A percentile compares a stretch with the other conserved stretches of the same genome.
phyloP scores from a whole-genome alignment of 116 monocot species.

The Iris pallida region DNA sequence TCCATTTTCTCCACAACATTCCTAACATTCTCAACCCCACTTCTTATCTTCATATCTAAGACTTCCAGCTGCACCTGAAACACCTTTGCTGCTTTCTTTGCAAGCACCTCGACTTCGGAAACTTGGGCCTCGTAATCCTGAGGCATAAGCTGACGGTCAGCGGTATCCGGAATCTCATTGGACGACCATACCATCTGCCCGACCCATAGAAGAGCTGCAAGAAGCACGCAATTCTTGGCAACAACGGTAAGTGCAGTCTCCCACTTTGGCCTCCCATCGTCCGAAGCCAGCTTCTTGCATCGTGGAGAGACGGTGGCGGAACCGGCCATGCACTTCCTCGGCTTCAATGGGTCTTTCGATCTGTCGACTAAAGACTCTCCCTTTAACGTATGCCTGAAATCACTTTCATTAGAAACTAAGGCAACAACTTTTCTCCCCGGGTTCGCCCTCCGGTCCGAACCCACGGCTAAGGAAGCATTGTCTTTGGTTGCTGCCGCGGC shows the following conservation, averaged over 20 bases:
- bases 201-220: slow-evolving; percentile 49
- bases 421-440: slow-evolving; percentile 27
- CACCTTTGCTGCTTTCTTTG: slow-evolving; percentile 52
- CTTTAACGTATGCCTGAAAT: slow-evolving; percentile 37
- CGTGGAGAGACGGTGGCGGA: slow-evolving; percentile 23
- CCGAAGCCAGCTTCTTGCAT: slow-evolving; percentile 28
- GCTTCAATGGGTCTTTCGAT: slow-evolving; percentile 19
- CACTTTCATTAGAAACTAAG: slow-evolving; percentile 24
- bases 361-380: slow-evolving; percentile 37
- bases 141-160: slow-evolving; percentile 17
- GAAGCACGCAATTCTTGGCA: slow-evolving; percentile 52
- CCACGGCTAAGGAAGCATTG: slow-evolving; percentile 17
- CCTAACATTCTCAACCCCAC: slow-evolving; percentile 32
- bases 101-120: slow-evolving; percentile 54
- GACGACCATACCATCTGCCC: slow-evolving; percentile 53
- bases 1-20: slow-evolving; percentile 46
- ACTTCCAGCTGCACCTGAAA: slow-evolving; percentile 77
- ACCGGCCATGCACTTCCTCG: slow-evolving; percentile 31
- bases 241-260: slow-evolving; percentile 43
- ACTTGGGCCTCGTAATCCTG: slow-evolving; percentile 58
- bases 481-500: neutral
- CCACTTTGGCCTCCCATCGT: slow-evolving; percentile 44
- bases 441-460: slow-evolving; percentile 17
- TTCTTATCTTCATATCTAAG: slow-evolving; percentile 46
- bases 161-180: slow-evolving; percentile 5